These are phyloP conservation scores for Obba rivulosa DNA, from an alignment of 768 basidiomycete genomes.

Conservation along the genomic window DNA sequence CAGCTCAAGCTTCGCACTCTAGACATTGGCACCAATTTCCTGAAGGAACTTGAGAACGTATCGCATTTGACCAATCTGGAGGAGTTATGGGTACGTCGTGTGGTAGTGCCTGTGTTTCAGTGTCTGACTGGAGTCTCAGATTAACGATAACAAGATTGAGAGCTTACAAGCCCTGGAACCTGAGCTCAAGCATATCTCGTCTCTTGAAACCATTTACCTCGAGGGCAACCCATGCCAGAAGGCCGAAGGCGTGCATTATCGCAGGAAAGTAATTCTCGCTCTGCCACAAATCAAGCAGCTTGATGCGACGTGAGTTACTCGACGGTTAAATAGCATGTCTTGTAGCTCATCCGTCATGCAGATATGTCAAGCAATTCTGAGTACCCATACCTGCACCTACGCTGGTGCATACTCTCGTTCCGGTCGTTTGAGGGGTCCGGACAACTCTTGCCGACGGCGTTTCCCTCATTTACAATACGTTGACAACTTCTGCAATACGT, in stretches of 20 bases:
- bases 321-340: background rate
- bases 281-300: slow-evolving; percentile 90
- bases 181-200: slow-evolving; percentile 53
- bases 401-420: no score
- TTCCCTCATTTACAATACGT: no score
- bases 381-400: background rate
- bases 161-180: slow-evolving; percentile 62
- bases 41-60: slow-evolving; percentile 74
- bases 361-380: slow-evolving; percentile 17
- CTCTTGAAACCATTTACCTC: slow-evolving; percentile 86
- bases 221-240: slow-evolving; percentile 92
- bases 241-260: slow-evolving; percentile 69
- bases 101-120: background rate
- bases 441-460: no score
- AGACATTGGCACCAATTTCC: slow-evolving; percentile 84
- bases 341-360: background rate
- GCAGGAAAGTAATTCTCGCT: slow-evolving; percentile 84
- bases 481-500: no score
- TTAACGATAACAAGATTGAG: slow-evolving; percentile 82
- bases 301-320: slow-evolving; percentile 81
- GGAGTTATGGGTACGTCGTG: slow-evolving; percentile 78
- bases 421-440: no score
- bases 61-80: slow-evolving; percentile 74
- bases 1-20: slow-evolving; percentile 72
- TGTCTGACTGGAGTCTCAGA: slow-evolving; percentile 39